These are phyloP conservation scores for Astragalus glycyphyllos DNA, from an alignment of 306 rosid genomes.

Conservation along the genomic window DNA sequence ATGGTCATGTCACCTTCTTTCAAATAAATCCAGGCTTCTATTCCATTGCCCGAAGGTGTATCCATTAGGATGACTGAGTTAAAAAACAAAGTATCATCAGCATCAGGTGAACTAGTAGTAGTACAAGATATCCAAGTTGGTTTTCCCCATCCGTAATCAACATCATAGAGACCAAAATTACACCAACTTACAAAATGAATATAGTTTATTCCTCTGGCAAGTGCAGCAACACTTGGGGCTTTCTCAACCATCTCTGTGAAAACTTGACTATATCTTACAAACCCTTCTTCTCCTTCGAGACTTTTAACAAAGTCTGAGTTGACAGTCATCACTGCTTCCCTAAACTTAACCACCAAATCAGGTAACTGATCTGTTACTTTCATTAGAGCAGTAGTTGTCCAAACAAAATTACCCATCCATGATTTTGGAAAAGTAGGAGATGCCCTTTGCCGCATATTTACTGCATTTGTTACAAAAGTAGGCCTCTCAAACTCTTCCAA, in stretches of 20 bases:
- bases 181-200: not conserved
- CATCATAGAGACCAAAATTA: not conserved
- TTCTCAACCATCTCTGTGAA: not conserved
- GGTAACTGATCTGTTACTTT: not conserved
- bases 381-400: not conserved
- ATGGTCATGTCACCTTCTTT: not conserved
- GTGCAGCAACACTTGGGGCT: not conserved
- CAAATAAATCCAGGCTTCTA: conserved; percentile 11
- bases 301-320: not conserved
- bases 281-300: not conserved
- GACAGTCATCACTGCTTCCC: not conserved
- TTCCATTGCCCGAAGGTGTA: not conserved
- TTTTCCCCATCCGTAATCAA: conserved; percentile 29
- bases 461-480: not conserved
- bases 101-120: not conserved
- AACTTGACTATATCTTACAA: not conserved
- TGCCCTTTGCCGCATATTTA: conserved; percentile 15
- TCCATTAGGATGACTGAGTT: not conserved
- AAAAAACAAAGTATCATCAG: not conserved
- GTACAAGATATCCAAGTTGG: conserved; percentile 22
- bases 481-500: conserved; percentile 24
- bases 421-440: conserved; percentile 14
- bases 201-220: not conserved
- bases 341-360: not conserved
- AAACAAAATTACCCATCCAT: conserved; percentile 14